A percentile compares a stretch with the other conserved stretches of the same genome.
Evolutionary conservation across 2,329 filamentous ascomycete species (phyloP).

Genomic region (Apiospora marii): DNA sequence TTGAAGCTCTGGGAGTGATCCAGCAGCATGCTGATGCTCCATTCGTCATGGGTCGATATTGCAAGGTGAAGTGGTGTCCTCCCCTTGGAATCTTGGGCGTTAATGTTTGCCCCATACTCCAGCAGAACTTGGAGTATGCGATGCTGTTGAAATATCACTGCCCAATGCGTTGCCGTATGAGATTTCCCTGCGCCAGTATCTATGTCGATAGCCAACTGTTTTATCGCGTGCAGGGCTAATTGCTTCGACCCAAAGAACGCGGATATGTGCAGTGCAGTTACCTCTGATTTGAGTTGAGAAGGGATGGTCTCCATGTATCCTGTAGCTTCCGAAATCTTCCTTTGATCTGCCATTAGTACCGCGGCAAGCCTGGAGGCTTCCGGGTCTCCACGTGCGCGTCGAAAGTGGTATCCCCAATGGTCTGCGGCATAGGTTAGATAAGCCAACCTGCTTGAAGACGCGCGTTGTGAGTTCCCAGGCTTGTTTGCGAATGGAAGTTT

Average conservation of each 20-base stretch:
- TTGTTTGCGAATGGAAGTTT: not conserved
- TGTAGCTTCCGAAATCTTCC: not conserved
- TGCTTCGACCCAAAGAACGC: not conserved
- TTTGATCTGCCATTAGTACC: not conserved
- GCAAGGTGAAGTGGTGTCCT: not conserved
- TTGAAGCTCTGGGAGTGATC: not conserved
- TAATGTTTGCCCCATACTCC: not conserved
- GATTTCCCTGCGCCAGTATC: not conserved
- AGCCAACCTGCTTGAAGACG: too few species aligned
- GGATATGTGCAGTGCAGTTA: not conserved
- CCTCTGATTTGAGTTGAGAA: not conserved
- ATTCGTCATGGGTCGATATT: not conserved
- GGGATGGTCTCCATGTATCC: not conserved
- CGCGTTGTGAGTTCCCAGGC: accelerated
- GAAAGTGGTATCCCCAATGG: not conserved
- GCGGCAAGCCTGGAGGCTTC: not conserved
- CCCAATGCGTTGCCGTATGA: not conserved
- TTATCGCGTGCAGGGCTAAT: not conserved
- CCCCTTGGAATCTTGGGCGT: not conserved
- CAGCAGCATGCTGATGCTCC: not conserved
- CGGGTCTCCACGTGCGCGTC: not conserved
- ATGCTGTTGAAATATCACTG: not conserved
- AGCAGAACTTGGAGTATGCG: not conserved
- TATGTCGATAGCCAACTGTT: not conserved
- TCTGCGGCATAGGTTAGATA: not conserved